Evolutionary conservation across 139 green algal genomes (phyloP), one percentile per base, ranked within the genome.

Genomic region (Prasinococcaceae sp.): DNA sequence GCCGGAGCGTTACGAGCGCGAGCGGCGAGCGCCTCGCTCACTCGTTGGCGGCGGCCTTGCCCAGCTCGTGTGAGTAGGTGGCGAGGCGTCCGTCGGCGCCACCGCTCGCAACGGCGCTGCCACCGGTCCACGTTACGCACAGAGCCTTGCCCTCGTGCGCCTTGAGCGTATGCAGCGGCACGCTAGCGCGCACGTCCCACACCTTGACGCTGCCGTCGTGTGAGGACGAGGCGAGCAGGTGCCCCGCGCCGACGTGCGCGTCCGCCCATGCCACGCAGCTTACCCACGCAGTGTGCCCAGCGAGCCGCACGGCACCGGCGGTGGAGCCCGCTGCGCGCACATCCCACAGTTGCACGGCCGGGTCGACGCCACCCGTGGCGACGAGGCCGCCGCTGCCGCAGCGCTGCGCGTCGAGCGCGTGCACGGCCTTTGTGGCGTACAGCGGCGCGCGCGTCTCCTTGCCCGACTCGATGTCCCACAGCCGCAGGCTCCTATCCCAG

Each of bases 401-500:
- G n/a, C n/a, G n/a, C 10, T 47, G 44, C 12, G 12, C 23, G 25
- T 24, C 41, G 3, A 61, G 61, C 2, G 70, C 70, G 48, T 76
- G 69, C 6, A 92, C 57, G 0, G 74, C 79, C 57, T 89, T 88
- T 59, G 63, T 77, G 46, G 69, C 70, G 39, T 77, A 76, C 44
- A 83, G 72, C 0, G 73, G 81, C 26, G n/a, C n/a, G n/a, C 86
- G 70, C 4, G 53, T 61, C 8, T 69, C 64, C 5, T 50, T 39
- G 6, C 60, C 63, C 0, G 66, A 68, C 1, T 60, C 54, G 1
- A 72, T 66, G 58, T 92, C 84, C 75, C 79, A 92, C 12, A 68
- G 40, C 22, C 77, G 65, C 25, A 90, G 68, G 28, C 63, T 74
- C 53, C 89, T 80, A 60, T 94, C 84, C 79, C 79, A 93, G 2